A percentile compares a stretch with the other conserved stretches of the same genome.
phyloP scores from a whole-genome alignment of 805 yeast genomes.

The Wickerhamomyces queroliae region DNA sequence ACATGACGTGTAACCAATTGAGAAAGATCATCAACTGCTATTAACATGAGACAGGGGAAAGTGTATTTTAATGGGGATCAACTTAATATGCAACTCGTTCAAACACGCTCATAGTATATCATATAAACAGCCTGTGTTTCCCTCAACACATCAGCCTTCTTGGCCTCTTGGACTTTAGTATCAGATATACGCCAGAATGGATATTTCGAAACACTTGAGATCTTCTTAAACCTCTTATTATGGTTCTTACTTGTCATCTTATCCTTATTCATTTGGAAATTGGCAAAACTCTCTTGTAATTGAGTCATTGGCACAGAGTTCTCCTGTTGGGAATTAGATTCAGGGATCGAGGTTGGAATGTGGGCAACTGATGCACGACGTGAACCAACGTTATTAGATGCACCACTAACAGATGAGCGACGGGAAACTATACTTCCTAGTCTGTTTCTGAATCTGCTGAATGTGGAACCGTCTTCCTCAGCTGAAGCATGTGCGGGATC shows the following conservation, averaged over 20 bases:
- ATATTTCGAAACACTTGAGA: constrained; percentile 46
- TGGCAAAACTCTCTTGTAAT: constrained; percentile 1
- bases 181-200: constrained; percentile 91
- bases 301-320: not conserved
- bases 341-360: not conserved
- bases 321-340: not conserved
- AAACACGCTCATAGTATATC: constrained; percentile 65
- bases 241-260: constrained; percentile 3
- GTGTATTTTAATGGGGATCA: not conserved
- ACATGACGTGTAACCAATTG: too few species aligned
- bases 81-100: not conserved
- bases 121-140: constrained; percentile 80
- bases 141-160: constrained; percentile 47
- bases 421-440: constrained; percentile 20
- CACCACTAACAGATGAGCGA: constrained; percentile 11
- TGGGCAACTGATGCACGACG: constrained; percentile 10
- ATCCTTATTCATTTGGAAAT: constrained; percentile 4
- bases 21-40: too few species aligned
- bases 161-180: constrained; percentile 57
- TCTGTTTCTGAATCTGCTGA: constrained; percentile 18
- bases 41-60: too few species aligned
- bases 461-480: constrained; percentile 14
- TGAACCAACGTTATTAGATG: constrained; percentile 2
- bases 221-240: constrained; percentile 41
- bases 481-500: constrained; percentile 2